Percentiles rank a stretch among this genome's conserved stretches.
These are phyloP conservation scores for Brettanomyces nanus DNA, from an alignment of 805 yeast species.

Conservation along the genomic window DNA sequence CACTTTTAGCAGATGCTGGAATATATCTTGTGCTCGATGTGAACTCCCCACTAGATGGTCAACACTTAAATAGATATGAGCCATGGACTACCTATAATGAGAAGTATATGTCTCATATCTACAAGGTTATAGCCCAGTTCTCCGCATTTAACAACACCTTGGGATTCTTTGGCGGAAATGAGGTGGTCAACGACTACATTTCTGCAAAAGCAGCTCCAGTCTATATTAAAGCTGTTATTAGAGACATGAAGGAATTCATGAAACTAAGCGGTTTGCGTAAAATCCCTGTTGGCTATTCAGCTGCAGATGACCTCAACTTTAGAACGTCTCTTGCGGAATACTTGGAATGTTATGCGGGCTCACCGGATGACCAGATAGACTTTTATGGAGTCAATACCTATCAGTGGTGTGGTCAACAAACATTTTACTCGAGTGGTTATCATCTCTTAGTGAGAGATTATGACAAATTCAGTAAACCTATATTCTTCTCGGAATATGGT, in stretches of 20 bases:
- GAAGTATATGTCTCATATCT: constrained; percentile 65
- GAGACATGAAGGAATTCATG: constrained; percentile 76
- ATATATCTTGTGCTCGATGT: constrained; percentile 89
- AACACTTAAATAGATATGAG: constrained; percentile 81
- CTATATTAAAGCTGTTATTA: constrained; percentile 67
- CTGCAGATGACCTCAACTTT: constrained; percentile 83
- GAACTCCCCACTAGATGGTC: constrained; percentile 73
- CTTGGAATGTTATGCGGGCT: constrained; percentile 62
- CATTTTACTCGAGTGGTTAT: constrained; percentile 73
- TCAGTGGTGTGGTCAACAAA: constrained; percentile 86
- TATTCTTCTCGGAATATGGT: constrained; percentile 87
- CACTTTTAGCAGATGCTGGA: constrained; percentile 82
- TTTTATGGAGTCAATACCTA: constrained; percentile 77
- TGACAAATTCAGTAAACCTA: constrained; percentile 58
- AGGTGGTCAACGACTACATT: constrained; percentile 69
- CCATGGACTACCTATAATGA: constrained; percentile 84
- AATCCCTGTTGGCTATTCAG: constrained; percentile 92
- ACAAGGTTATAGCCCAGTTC: constrained; percentile 73
- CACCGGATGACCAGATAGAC: constrained; percentile 53
- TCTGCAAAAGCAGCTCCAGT: constrained; percentile 67
- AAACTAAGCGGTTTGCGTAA: constrained; percentile 42
- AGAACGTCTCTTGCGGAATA: constrained; percentile 72
- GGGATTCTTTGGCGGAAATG: constrained; percentile 90
- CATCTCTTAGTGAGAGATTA: constrained; percentile 63
- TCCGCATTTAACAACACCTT: constrained; percentile 80